Evolutionary conservation across 2,329 filamentous ascomycete species (phyloP).

Genomic region (Paecilomyces sp.): DNA sequence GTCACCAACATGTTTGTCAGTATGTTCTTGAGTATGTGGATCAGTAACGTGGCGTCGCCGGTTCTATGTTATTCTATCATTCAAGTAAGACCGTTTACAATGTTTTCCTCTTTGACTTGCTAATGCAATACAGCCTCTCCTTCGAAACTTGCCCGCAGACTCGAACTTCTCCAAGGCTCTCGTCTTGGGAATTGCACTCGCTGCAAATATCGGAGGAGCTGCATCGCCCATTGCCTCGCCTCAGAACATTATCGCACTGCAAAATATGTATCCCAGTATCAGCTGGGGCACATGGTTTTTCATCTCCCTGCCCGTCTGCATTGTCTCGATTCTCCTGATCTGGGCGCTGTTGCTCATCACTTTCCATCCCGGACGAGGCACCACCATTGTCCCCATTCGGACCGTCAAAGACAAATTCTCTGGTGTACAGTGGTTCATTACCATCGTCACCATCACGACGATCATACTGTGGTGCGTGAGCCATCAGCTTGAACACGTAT

Average conservation of each 20-base stretch:
- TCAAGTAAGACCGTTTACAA: conserved; percentile 51
- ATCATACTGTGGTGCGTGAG: conserved; percentile 89
- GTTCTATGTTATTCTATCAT: conserved; percentile 98
- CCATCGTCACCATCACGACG: conserved; percentile 70
- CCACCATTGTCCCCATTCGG: conserved; percentile 84
- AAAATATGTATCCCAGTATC: conserved; percentile 88
- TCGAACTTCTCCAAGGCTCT: conserved; percentile 92
- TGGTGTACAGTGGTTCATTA: conserved; percentile 89
- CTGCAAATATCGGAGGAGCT: conserved; percentile 93
- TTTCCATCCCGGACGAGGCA: conserved; percentile 78
- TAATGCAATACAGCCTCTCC: conserved; percentile 59
- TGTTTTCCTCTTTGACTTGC: conserved; percentile 1
- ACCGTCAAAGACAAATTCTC: conserved; percentile 83
- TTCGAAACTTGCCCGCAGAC: conserved; percentile 83
- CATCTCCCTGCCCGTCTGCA: conserved; percentile 83
- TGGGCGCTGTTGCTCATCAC: conserved; percentile 80
- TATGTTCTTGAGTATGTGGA: conserved; percentile 97
- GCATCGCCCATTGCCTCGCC: conserved; percentile 95
- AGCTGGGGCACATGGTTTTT: conserved; percentile 98
- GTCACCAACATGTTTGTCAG: conserved; percentile 99
- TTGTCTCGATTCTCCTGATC: conserved; percentile 79
- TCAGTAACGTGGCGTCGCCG: conserved; percentile 94
- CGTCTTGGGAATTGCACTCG: conserved; percentile 88
- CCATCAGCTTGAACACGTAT: conserved; percentile 77
- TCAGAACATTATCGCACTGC: conserved; percentile 92